Percentiles rank a stretch among this genome's conserved stretches.
phyloP scores from a whole-genome alignment of 352 stramenopile genomes.

The Halophytophthora batemanensis region DNA sequence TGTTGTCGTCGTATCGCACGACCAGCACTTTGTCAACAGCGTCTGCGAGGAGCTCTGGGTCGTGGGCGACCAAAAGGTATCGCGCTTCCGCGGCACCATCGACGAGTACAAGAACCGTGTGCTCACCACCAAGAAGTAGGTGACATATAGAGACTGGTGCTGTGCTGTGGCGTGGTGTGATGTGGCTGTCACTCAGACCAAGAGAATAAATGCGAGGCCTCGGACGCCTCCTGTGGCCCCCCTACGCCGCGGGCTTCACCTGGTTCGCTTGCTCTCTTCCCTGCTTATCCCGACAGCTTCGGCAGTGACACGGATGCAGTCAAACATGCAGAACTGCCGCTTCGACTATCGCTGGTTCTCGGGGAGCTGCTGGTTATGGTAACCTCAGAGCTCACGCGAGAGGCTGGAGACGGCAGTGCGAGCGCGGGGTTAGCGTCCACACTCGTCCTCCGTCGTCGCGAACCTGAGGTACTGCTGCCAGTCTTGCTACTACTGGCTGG shows the following conservation, averaged over 20 bases:
- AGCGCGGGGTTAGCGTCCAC: neutral
- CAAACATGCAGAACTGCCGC: neutral
- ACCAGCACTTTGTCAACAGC: constrained; percentile 98
- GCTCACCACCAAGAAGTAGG: constrained; percentile 46
- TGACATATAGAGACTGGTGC: constrained; percentile 18
- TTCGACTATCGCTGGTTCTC: neutral
- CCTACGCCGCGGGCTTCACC: no score
- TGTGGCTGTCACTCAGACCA: no score
- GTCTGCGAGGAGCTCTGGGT: constrained; percentile 94
- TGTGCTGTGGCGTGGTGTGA: no score
- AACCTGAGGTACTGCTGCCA: constrained; percentile 7
- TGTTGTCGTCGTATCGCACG: constrained; percentile 96
- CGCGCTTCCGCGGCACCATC: constrained; percentile 75
- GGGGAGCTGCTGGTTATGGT: neutral
- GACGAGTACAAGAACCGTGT: constrained; percentile 82
- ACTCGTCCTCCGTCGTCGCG: constrained; percentile 1
- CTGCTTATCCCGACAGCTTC: neutral
- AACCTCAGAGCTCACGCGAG: no score
- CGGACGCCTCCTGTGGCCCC: no score
- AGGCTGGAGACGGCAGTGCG: neutral
- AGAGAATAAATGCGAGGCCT: no score
- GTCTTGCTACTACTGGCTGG: neutral
- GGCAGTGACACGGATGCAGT: neutral
- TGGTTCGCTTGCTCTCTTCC: no score
- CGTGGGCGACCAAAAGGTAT: constrained; percentile 73